These are phyloP conservation scores for Agastache rugosa DNA, from an alignment of 257 asterid genomes.

Conservation along the genomic window DNA sequence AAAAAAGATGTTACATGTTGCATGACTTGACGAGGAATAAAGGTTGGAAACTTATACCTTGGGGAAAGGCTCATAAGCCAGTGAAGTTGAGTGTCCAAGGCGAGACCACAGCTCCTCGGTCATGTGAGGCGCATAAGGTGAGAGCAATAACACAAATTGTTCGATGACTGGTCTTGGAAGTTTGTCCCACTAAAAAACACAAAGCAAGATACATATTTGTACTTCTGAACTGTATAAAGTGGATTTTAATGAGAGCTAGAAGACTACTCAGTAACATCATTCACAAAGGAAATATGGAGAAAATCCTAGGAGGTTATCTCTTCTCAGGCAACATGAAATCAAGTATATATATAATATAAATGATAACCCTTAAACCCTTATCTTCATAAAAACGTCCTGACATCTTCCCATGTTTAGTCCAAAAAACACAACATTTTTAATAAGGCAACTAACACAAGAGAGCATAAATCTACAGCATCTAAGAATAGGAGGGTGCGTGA, in stretches of 20 bases:
- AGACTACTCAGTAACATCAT: background rate
- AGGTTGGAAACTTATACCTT: conserved; percentile 49
- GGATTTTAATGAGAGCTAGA: background rate
- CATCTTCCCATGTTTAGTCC: too few relatives aligned
- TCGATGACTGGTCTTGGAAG: conserved; percentile 74
- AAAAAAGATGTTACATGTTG: background rate
- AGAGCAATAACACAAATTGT: conserved; percentile 76
- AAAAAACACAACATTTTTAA: too few relatives aligned
- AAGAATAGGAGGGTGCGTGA: background rate
- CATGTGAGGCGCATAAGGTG: conserved; percentile 99
- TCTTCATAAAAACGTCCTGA: too few relatives aligned
- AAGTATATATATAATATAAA: background rate
- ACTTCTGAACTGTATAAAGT: conserved; percentile 13
- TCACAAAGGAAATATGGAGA: background rate
- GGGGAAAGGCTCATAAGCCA: conserved; percentile 86
- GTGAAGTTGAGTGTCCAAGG: conserved; percentile 72
- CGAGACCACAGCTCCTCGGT: conserved; percentile 98
- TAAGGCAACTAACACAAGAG: too few relatives aligned
- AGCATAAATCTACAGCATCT: background rate
- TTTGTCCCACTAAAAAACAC: conserved; percentile 80
- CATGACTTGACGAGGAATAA: too few relatives aligned
- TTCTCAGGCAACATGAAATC: background rate
- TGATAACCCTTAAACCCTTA: too few relatives aligned
- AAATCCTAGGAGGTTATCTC: background rate
- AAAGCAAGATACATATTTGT: conserved; percentile 25